These are phyloP conservation scores for Moesziomyces aphidis DNA, from an alignment of 1,284 basidiomycete species.

Conservation along the genomic window DNA sequence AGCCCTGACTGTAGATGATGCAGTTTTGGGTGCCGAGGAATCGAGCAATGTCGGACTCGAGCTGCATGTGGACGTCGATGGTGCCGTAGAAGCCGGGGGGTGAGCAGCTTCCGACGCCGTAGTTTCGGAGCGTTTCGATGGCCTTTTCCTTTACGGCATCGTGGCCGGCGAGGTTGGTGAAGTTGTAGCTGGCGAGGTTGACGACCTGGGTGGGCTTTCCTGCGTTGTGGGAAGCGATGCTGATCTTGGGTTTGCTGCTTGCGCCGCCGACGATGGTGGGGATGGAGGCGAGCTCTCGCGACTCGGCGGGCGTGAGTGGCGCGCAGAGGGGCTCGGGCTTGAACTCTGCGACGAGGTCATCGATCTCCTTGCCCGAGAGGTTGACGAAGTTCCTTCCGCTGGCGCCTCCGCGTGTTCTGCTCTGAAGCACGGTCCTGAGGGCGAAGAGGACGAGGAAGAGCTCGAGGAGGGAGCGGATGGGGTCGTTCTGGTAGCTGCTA, in stretches of 20 bases:
- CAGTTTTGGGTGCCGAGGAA: conserved; percentile 89
- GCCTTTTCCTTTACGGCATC: conserved; percentile 88
- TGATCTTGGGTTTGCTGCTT: conserved; percentile 79
- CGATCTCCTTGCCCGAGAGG: conserved; percentile 93
- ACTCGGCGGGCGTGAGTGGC: conserved; percentile 75
- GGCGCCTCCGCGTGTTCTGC: conserved; percentile 85
- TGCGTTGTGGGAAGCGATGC: conserved; percentile 76
- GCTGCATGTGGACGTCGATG: conserved; percentile 89
- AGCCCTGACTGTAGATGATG: conserved; percentile 95
- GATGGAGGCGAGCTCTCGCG: conserved; percentile 78
- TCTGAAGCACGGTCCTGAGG: conserved; percentile 87
- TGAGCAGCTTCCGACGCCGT: conserved; percentile 94
- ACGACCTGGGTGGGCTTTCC: conserved; percentile 76
- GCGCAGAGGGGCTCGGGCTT: conserved; percentile 84
- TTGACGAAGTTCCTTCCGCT: conserved; percentile 88
- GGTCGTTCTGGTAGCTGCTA: conserved; percentile 79
- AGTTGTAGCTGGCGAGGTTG: conserved; percentile 93
- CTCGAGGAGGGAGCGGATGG: conserved; percentile 90
- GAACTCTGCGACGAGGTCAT: conserved; percentile 97
- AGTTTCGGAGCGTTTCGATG: conserved; percentile 86
- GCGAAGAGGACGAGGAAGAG: conserved; percentile 85
- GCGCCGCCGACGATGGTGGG: conserved; percentile 84
- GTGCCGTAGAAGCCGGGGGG: conserved; percentile 98
- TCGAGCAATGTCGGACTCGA: conserved; percentile 88
- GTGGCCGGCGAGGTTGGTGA: conserved; percentile 88